Evolutionary conservation across 495 filamentous ascomycete species (phyloP).

Genomic region (Rhizodiscina lignyota): DNA sequence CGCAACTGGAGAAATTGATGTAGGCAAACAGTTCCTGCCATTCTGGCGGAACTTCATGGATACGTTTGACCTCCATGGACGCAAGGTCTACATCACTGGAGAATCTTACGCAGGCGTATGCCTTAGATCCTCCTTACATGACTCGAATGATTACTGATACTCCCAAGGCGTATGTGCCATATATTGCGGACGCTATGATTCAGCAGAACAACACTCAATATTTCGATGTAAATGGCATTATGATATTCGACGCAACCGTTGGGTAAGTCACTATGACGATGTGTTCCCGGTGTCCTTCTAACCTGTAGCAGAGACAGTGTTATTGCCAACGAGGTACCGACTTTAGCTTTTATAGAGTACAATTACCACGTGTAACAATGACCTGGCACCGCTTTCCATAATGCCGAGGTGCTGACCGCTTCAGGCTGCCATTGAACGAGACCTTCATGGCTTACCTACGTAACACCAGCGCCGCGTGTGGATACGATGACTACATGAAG

Average conservation of each 20-base stretch:
- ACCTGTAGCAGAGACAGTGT: too few species aligned
- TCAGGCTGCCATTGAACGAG: constrained; percentile 50
- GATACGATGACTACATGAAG: not conserved
- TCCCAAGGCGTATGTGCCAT: constrained; percentile 62
- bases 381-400: too few species aligned
- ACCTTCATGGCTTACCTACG: constrained; percentile 44
- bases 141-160: too few species aligned
- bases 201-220: constrained; percentile 47
- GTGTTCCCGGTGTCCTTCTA: too few species aligned
- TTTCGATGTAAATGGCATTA: constrained; percentile 48
- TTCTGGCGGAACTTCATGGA: not conserved
- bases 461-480: constrained; percentile 21
- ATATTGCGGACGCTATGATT: constrained; percentile 60
- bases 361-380: too few species aligned
- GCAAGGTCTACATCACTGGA: constrained; percentile 45
- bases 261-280: too few species aligned
- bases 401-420: too few species aligned
- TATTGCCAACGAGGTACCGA: too few species aligned
- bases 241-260: constrained; percentile 65
- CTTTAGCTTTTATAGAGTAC: too few species aligned
- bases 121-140: too few species aligned
- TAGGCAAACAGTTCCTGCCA: not conserved
- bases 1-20: not conserved
- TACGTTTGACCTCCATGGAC: constrained; percentile 31
- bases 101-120: constrained; percentile 52